Percentiles rank a stretch among this genome's conserved stretches.
phyloP scores from a whole-genome alignment of 23 red algal species.

The Gracilaria vermiculophylla region DNA sequence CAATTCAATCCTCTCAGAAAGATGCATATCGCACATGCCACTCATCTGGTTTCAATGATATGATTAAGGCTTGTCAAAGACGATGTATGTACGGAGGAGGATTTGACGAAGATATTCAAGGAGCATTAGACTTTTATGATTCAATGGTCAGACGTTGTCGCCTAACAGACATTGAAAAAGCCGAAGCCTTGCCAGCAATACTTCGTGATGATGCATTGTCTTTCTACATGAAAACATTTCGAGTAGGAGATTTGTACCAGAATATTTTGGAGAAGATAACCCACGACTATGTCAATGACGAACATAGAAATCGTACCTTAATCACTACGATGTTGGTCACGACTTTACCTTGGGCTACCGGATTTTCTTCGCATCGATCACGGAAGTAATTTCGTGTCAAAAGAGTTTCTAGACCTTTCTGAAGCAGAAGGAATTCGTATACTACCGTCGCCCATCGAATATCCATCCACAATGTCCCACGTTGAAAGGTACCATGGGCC shows the following conservation, averaged over 20 bases:
- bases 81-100: too few species aligned
- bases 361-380: conserved; percentile 18
- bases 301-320: too few species aligned
- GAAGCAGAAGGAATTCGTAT: too few species aligned
- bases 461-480: conserved; percentile 29
- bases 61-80: too few species aligned
- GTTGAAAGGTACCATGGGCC: conserved; percentile 16
- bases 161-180: too few species aligned
- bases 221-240: not conserved
- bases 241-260: not conserved
- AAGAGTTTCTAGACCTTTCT: too few species aligned
- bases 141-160: not conserved
- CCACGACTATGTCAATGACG: not conserved
- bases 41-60: too few species aligned
- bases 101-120: too few species aligned
- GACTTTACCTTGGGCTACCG: conserved; percentile 1
- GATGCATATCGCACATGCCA: too few species aligned
- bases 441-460: conserved; percentile 17
- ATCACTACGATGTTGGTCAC: conserved; percentile 6
- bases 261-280: not conserved
- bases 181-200: too few species aligned
- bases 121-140: not conserved
- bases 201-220: not conserved
- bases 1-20: too few species aligned
- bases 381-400: too few species aligned